Evolutionary conservation across 331 rosid genomes (phyloP), one percentile per base, ranked within the genome.

Genomic region (Dryas integrifolia): DNA sequence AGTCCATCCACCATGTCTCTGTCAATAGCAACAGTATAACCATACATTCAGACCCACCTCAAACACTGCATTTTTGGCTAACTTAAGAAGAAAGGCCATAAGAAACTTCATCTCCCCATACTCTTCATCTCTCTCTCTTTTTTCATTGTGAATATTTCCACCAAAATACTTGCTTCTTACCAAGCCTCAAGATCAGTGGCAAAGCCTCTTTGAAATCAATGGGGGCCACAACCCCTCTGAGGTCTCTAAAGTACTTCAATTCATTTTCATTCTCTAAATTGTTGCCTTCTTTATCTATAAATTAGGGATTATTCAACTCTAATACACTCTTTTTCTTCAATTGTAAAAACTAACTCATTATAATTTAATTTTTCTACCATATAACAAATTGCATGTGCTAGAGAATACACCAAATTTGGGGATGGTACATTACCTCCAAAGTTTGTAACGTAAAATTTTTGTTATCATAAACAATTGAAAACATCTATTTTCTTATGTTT

Each of bases 1-100:
- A 38, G 87, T 95, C 80, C 92, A 91, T 55, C 93, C 98, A 72
- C 98, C 98, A 80, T 95, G 92, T 80, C 98, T 89, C 98, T 91
- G 85, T 71, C 44, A 74, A 77, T 46, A 77, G 48, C 72, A 71
- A 64, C 43, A 66, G 63, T 51, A 59, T 30, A 80, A 45, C 65
- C 51, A 62, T 26, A 58, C n/a, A 61, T 58, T 62, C 69, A 58
- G 58, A 79, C 46, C 14, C n/a, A 70, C 53, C 14, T 70, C 44
- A 57, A 7, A 56, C 52, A 55, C 13, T 21, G 8, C 60, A 6
- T n/a, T 43, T 15, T 64, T 15, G 5, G 12, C 5, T 4, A 47
- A 62, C 62, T 40, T 78, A 48, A 56, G 67, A 24, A 43, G 41
- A 77, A 70, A 45, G 63, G 52, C 63, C 43, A 14, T 40, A 49